Base-by-base conservation (phyloP, 2,329 filamentous ascomycete species). In the Pyrenophora tritici-repentis region DNA sequence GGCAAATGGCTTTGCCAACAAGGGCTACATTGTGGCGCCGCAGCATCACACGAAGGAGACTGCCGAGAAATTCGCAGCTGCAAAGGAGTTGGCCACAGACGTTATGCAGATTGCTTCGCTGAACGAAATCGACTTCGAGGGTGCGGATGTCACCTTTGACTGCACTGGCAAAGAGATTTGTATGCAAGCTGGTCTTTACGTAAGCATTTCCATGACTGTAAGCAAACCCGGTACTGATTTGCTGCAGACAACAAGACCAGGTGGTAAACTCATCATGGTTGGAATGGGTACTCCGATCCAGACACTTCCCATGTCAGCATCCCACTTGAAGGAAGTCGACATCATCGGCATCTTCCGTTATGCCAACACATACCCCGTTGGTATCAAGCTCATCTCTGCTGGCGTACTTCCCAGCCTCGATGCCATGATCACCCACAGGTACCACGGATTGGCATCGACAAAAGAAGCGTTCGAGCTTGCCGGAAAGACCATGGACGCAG, bases 291-390 rank as follows among this genome's bases (percentile, higher is more conserved):
- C 80, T 12, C 80, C 80, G 2, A 73, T 80, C 16, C 80, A 82
- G 61, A 82, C 79, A 4, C 67, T 83, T 5, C 81, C 79, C 2
- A 75, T 83, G 61, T 80, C 79, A 6, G 78, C 79, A 1, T 79
- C 81, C n/a, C 80, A 81, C 24, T 59, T 83, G 53, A 76, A 81
- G 29, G 81, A 83, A 65, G 79, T 83, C 6, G 81, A 83, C 62
- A 76, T 83, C 36, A 77, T 83, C 41, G 81, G 81, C n/a, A 80
- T 83, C 6, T 82, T 83, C 67, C 73, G 81, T 37, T 83, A 83
- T 52, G 79, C 81, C 62, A 75, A 78, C 59, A 80, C 79, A 0
- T 83, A 83, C 56, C 79, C 80, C 0, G 76, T 75, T n/a, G 81
- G 81, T 2, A 81, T 83, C 64, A 76, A 76, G 55, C 66, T 83